Percentiles rank a stretch among this genome's conserved stretches.
These are phyloP conservation scores for Monosporascus sp. DNA, from an alignment of 2,329 filamentous ascomycete genomes.

Conservation along the genomic window DNA sequence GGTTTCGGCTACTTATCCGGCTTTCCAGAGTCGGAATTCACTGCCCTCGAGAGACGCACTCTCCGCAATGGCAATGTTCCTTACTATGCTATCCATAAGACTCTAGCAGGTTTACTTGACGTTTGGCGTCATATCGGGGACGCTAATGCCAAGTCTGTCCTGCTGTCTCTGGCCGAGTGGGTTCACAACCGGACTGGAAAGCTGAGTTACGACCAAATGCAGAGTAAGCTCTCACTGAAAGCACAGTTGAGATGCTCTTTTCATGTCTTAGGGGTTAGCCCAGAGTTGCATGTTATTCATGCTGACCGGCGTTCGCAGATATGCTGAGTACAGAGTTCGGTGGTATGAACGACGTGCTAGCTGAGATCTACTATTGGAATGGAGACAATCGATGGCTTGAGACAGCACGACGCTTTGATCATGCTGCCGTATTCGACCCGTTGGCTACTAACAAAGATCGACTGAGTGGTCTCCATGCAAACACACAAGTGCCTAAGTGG, in stretches of 20 bases:
- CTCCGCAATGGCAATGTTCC: slow-evolving; percentile 46
- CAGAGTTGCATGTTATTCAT: too few species aligned
- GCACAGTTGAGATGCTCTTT: too few species aligned
- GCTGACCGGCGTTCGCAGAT: background rate
- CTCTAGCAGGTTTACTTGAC: slow-evolving; percentile 45
- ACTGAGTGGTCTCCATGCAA: slow-evolving; percentile 45
- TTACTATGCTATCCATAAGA: slow-evolving; percentile 52
- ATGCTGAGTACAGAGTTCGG: slow-evolving; percentile 46
- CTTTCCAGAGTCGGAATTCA: slow-evolving; percentile 48
- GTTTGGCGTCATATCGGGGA: slow-evolving; percentile 42
- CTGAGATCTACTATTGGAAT: slow-evolving; percentile 42
- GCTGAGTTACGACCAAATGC: slow-evolving; percentile 40
- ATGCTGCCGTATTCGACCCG: slow-evolving; percentile 41
- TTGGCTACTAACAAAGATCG: slow-evolving; percentile 39
- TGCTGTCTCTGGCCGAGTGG: slow-evolving; percentile 41
- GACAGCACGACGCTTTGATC: slow-evolving; percentile 45
- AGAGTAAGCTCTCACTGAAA: slow-evolving; percentile 19
- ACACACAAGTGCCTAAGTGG: slow-evolving; percentile 50
- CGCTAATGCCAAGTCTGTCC: slow-evolving; percentile 35
- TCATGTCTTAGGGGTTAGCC: too few species aligned
- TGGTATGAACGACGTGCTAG: slow-evolving; percentile 48
- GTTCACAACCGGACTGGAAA: slow-evolving; percentile 41
- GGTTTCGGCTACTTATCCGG: slow-evolving; percentile 42
- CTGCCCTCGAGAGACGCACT: slow-evolving; percentile 35
- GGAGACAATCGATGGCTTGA: slow-evolving; percentile 41